Evolutionary conservation across 164 flowering plant genomes (phyloP), one percentile per base, ranked within the genome.

Genomic region (Kingdonia uniflora): DNA sequence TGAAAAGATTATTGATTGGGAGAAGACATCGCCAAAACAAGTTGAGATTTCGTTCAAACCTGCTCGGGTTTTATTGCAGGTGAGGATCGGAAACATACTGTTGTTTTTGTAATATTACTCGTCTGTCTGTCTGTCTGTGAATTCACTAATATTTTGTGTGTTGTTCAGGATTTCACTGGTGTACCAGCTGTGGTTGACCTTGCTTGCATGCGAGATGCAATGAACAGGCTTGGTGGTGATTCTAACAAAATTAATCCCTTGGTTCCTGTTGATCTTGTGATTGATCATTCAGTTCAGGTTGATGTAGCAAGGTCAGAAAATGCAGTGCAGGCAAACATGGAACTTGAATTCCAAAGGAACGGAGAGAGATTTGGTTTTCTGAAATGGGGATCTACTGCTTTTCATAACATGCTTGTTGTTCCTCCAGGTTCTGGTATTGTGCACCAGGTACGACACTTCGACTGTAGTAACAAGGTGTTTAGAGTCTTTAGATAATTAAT

Each of bases 171-270:
- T 71, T 88, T 92, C 56, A 92, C 99, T 55, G 99, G 99, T 48
- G 97, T 92, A 42, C 99, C 99, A 23, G 95, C 99, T 61, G 95
- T 92, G 45, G 97, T 92, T 59, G 99, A 92, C 63, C 89, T 92
- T 59, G 99, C 99, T 55, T 83, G 90, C 63, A 92, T 92, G 97
- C 73, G 97, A 15, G 99, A 92, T 79, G 99, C 99, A 14, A 88
- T 88, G 82, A 86, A 82, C 68, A 76, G 59, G 7, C 95, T 92
- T 47, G 95, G 95, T 8, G 67, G 94, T 47, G 88, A 88, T 66
- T 76, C 95, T 41, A 76, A 86, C 66, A 88, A 88, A 64, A 88
- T 92, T 45, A 88, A 88, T 52, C 99, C 97, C 7, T 63, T 92
- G 97, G 87, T 87, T 50, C 96, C 96, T 20, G 96, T 84, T 11